These are phyloP conservation scores for Neurospora sp. DNA, from an alignment of 2,329 filamentous ascomycete genomes.

Conservation along the genomic window DNA sequence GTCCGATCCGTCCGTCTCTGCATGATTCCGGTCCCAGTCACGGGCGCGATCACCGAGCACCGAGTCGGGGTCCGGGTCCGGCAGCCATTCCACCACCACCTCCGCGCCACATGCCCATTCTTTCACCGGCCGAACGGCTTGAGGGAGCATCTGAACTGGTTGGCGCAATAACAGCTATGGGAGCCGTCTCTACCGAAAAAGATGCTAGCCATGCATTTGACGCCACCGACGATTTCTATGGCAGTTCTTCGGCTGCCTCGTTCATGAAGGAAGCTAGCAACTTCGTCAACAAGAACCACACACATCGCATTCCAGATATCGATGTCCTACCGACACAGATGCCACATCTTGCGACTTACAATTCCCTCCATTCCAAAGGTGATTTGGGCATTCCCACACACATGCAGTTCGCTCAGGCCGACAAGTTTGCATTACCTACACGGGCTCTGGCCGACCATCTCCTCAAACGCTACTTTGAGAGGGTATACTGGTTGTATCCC, in stretches of 20 bases:
- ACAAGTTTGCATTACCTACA: slow-evolving; percentile 28
- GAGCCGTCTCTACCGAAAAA: slow-evolving; percentile 23
- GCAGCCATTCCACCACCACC: not conserved
- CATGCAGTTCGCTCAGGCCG: slow-evolving; percentile 9
- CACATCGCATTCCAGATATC: not conserved
- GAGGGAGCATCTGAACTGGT: slow-evolving; percentile 9
- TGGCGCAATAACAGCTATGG: slow-evolving; percentile 28
- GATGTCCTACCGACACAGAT: not conserved
- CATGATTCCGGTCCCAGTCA: not conserved
- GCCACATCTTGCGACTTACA: not conserved
- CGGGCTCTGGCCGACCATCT: slow-evolving; percentile 31
- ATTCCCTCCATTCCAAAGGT: slow-evolving; percentile 5
- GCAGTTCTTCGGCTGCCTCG: slow-evolving; percentile 28
- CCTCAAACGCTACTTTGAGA: slow-evolving; percentile 27
- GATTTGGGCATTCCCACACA: slow-evolving; percentile 2
- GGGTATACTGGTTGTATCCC: slow-evolving; percentile 33
- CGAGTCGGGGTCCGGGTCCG: not conserved
- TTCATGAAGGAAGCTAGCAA: slow-evolving; percentile 29
- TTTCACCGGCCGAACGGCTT: slow-evolving; percentile 7
- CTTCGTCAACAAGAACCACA: slow-evolving; percentile 16
- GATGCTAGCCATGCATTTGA: slow-evolving; percentile 14
- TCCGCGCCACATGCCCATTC: not conserved
- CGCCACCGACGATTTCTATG: slow-evolving; percentile 25
- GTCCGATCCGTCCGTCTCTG: not conserved
- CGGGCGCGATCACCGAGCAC: not conserved